Base-by-base conservation (phyloP, 2,329 filamentous ascomycete genomes). In the Calonectria pseudoreteaudii region DNA sequence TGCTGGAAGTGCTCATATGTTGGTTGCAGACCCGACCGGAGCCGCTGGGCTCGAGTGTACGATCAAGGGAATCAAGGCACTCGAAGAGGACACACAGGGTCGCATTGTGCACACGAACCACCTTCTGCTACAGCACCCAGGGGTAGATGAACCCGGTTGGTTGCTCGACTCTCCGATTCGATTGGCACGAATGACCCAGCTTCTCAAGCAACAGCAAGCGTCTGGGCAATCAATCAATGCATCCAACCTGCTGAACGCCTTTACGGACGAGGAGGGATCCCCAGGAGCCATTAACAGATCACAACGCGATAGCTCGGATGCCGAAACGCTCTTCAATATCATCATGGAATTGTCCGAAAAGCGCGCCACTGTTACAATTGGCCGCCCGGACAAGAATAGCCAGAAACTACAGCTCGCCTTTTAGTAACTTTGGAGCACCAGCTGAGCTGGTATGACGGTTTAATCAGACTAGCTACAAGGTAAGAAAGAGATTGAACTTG, bases 41-140 rank as follows among this genome's bases (percentile, higher is more conserved):
- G 71, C 78, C 8, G 70, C 77, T 8, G 78, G 78, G 0, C 73
- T 80, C 1, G 78, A 80, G 41, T 80, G 78, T 18, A 80, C 78
- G 1, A 79, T 74, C 2, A 71, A 76, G 26, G 78, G 75, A 1
- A 67, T 80, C 9, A 68, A 71, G 4, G 70, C 71, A 65, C 68
- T 80, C 9, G 49, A 56, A 4, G 47, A 70, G 16, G 68, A 75
- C 8, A 18, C 11, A 1, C 23, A 74, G 1, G 74, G 77, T 0
- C 47, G 31, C 1, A 58, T 80, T 8, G 49, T 76, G n/a, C 78
- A 80, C 20, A 71, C 78, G 0, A 80, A 80, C 2, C 74, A 80
- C 26, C n/a, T 80, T 0, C 58, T 80, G 0, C 70, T 80, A 3
- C 26, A 78, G 0, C 78, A 80, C 26, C 66, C 69, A 3, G 72